Evolutionary conservation across 305 asterid species (phyloP).

Genomic region (Fraxinus angustifolia): DNA sequence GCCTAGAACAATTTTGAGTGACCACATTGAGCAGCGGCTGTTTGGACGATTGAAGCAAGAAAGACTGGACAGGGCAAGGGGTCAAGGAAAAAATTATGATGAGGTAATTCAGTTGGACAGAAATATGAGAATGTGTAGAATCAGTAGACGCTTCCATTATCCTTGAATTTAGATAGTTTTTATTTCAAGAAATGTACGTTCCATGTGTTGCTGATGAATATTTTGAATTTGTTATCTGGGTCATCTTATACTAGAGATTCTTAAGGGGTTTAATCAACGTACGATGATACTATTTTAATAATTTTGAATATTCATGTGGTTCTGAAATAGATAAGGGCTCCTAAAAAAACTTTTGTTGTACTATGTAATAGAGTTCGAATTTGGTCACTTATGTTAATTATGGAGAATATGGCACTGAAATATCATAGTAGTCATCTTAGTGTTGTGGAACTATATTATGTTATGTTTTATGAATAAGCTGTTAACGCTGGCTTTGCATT

Average conservation of each 20-base stretch:
- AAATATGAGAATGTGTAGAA: not conserved
- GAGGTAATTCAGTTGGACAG: constrained; percentile 60
- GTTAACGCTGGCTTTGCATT: not conserved
- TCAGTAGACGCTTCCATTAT: constrained; percentile 14
- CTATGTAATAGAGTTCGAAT: not conserved
- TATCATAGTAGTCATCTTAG: not conserved
- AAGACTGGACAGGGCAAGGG: constrained; percentile 82
- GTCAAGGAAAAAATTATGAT: constrained; percentile 72
- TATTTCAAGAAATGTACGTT: constrained; percentile 18
- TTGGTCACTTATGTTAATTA: not conserved
- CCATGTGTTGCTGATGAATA: constrained; percentile 14
- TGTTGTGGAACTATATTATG: no score
- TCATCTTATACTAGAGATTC: constrained; percentile 3
- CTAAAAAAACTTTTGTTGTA: not conserved
- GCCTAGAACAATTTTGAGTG: constrained; percentile 88
- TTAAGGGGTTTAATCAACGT: not conserved
- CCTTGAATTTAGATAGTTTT: constrained; percentile 16
- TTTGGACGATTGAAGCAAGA: constrained; percentile 76
- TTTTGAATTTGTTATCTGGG: constrained; percentile 17
- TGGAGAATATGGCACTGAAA: not conserved
- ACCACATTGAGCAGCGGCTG: constrained; percentile 84
- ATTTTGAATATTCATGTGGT: not conserved
- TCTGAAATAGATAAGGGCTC: not conserved
- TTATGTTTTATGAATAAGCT: constrained; percentile 1
- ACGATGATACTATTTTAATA: not conserved